phyloP scores from a whole-genome alignment of 345 rosid species.

The rapeseed (Brassica napus) region DNA sequence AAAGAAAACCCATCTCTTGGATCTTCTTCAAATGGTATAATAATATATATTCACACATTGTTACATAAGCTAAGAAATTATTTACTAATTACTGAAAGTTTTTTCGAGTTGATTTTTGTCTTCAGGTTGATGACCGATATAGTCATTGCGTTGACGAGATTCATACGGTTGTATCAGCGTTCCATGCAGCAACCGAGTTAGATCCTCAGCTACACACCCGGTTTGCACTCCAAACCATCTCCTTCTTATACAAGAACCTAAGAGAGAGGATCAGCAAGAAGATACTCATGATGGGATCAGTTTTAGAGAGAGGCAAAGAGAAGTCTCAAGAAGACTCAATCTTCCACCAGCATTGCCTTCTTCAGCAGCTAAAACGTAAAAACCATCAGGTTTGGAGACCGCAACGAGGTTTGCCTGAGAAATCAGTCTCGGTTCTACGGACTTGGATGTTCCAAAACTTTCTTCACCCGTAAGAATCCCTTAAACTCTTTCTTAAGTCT shows the following conservation, averaged over 20 bases:
- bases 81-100: not conserved
- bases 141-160: conserved; percentile 85
- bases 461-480: conserved; percentile 82
- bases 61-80: not conserved
- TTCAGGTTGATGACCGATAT: conserved; percentile 82
- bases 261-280: conserved; percentile 85
- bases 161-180: conserved; percentile 70
- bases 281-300: conserved; percentile 70
- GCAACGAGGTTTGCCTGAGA: conserved; percentile 69
- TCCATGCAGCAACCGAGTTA: conserved; percentile 90
- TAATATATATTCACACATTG: not conserved
- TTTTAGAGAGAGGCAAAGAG: conserved; percentile 46
- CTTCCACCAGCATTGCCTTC: conserved; percentile 72
- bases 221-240: conserved; percentile 74
- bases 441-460: conserved; percentile 99
- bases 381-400: conserved; percentile 70
- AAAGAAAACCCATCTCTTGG: conserved; percentile 63
- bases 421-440: conserved; percentile 82
- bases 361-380: conserved; percentile 73
- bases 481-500: conserved; percentile 7
- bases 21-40: conserved; percentile 77
- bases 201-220: conserved; percentile 79
- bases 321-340: conserved; percentile 50
- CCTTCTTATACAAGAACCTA: conserved; percentile 67
- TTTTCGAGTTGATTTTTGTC: not conserved